Conservation (phyloP, 768 basidiomycete species). For the Agrocybe chaxingu region DNA sequence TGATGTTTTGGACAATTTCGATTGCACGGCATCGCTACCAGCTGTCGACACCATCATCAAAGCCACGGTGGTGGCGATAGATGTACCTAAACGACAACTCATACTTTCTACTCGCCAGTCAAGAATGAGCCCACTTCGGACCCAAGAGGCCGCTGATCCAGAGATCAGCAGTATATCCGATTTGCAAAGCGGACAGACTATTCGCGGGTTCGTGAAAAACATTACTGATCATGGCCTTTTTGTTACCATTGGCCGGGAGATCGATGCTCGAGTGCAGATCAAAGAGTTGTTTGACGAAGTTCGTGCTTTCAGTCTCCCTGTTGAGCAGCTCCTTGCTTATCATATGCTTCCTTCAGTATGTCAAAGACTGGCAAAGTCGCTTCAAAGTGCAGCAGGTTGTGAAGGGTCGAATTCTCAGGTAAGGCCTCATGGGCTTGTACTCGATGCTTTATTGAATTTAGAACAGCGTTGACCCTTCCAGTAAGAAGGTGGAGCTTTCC, state of each 20-base stretch:
- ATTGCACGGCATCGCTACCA: slow-evolving; percentile 50
- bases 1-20: slow-evolving; percentile 80
- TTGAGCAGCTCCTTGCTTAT: not conserved
- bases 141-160: slow-evolving; percentile 53
- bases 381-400: slow-evolving; percentile 83
- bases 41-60: slow-evolving; percentile 64
- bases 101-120: slow-evolving; percentile 82
- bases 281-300: slow-evolving; percentile 89
- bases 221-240: slow-evolving; percentile 87
- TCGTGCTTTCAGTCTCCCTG: slow-evolving; percentile 11
- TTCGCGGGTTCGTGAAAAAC: slow-evolving; percentile 89
- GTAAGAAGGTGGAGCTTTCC: slow-evolving; percentile 87
- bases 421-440: slow-evolving; percentile 10
- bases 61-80: slow-evolving; percentile 67
- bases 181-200: slow-evolving; percentile 66
- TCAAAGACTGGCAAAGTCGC: slow-evolving; percentile 91
- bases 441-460: not conserved
- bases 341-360: slow-evolving; percentile 52
- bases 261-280: slow-evolving; percentile 92
- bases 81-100: slow-evolving; percentile 63
- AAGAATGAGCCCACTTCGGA: slow-evolving; percentile 52
- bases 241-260: slow-evolving; percentile 75
- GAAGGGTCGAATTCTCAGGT: slow-evolving; percentile 82
- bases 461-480: slow-evolving; percentile 62
- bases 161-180: slow-evolving; percentile 63